Base-by-base conservation (phyloP, 108 stramenopile species). In the Aurantiochytrium sp. region DNA sequence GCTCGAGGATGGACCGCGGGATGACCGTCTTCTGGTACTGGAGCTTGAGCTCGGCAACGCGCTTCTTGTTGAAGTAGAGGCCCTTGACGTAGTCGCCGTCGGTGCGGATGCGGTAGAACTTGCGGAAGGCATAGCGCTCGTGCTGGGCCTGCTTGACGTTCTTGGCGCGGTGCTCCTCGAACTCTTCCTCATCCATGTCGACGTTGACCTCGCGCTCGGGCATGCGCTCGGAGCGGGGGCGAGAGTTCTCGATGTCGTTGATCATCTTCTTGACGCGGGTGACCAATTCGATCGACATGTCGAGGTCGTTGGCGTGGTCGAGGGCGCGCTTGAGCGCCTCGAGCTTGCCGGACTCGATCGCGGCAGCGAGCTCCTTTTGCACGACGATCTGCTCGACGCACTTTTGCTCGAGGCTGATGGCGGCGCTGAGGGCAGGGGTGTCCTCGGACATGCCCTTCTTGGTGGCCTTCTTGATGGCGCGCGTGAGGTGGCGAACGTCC, bases 31-130 rank as follows among this genome's bases (percentile, higher is more conserved):
- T 89, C 89, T 93, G 93, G 88, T 90, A 93, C 87, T 69, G 87
- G 17, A 94, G 90, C 90, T 93, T 92, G 42, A 86, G 41, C 50
- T 93, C 93, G 39, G 91, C 91, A 68, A 91, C 85, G 55, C 89
- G 90, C 48, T 87, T 88, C 91, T 94, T 94, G 88, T 90, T 89
- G 30, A 94, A 89, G 22, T 92, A 32, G 21, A 86, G 30, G 30
- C 93, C 93, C 86, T 90, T 90, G 31, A 93, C 91, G 89, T 89
- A 94, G 85, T 92, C 92, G 55, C 87, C 90, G 17, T 92, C 90
- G 0, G 90, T 87, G 52, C 93, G 93, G 8, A 94, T 91, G 48
- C 73, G 87, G 39, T 53, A 50, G 92, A 90, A 94, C 88, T 94
- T 94, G 52, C 89, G 45, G 89, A 91, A 92, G 59, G 89, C 48